Base-by-base conservation (phyloP, 2,329 filamentous ascomycete genomes). In the Diplocarpon mali region DNA sequence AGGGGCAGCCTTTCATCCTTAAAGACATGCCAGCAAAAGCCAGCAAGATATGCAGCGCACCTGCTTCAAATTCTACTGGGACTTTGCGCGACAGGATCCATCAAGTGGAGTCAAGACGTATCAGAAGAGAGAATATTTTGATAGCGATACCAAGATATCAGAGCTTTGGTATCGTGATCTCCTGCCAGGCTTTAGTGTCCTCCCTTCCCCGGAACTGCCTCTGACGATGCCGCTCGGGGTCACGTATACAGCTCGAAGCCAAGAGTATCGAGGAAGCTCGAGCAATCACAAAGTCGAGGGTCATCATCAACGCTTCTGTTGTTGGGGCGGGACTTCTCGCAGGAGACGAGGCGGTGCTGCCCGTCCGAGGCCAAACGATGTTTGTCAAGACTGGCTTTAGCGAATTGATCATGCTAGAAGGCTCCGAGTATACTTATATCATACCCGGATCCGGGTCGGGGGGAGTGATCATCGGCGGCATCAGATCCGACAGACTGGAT, bases 1-100 rank as follows among this genome's bases (percentile, higher is more conserved):
- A 17, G 56, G 54, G 10, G 56, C 56, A 45, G 50, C 54, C 2
- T 58, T 56, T 35, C 56, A 58, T 38, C 56, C 54, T 10, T 53
- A 58, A 38, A 44, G 35, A 5, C 42, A 50, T n/a, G 40, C 40
- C 12, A 44, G 42, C 15, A 32, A 30, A 16, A 2, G 29, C 2
- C 43, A 50, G 14, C 53, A 53, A 34, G n/a, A 51, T 15, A 56
- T 57, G 56, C n/a, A n/a, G n/a, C n/a, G n/a, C n/a, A n/a, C n/a
- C n/a, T n/a, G n/a, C n/a, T n/a, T n/a, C n/a, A n/a, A n/a, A n/a
- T n/a, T n/a, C n/a, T n/a, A n/a, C n/a, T n/a, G n/a, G n/a, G n/a
- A n/a, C n/a, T n/a, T n/a, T n/a, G n/a, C n/a, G n/a, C n/a, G n/a
- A n/a, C n/a, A n/a, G n/a, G n/a, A n/a, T n/a, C n/a, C n/a, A n/a